phyloP scores from a whole-genome alignment of 1,139 yeast genomes.

The Hyphopichia pseudoburtonii region DNA sequence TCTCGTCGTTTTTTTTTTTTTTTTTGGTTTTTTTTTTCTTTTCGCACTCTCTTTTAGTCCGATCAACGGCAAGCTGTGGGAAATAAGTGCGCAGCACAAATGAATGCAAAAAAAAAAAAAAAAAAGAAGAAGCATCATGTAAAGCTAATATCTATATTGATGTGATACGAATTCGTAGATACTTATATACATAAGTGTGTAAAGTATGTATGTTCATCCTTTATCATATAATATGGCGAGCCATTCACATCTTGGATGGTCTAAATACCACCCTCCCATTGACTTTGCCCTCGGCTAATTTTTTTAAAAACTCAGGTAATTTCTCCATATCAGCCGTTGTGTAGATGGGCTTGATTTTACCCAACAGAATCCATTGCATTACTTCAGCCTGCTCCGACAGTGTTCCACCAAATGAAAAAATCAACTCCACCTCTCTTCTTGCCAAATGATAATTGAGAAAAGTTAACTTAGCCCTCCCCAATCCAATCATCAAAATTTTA shows the following conservation, averaged over 20 bases:
- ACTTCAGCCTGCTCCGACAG: conserved; percentile 45
- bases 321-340: conserved; percentile 32
- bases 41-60: not conserved
- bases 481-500: conserved; percentile 44
- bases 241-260: conserved; percentile 18
- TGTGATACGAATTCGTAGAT: no score
- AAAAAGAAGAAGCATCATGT: no score
- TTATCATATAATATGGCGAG: no score
- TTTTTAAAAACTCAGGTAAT: conserved; percentile 35
- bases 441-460: conserved; percentile 38
- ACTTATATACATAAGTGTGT: no score
- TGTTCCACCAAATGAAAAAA: conserved; percentile 49
- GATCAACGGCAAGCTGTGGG: conserved; percentile 2
- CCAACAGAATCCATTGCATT: conserved; percentile 43
- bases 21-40: not conserved
- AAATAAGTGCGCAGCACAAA: not conserved
- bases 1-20: not conserved
- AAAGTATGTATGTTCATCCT: no score
- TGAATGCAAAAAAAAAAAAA: not conserved
- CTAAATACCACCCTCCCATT: conserved; percentile 47
- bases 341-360: conserved; percentile 41
- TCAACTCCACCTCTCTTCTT: conserved; percentile 40
- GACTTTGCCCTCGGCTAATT: conserved; percentile 39
- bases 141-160: no score
- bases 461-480: conserved; percentile 35